Conservation (phyloP, 2,329 filamentous ascomycete genomes). For the Fusarium zealandicum region DNA sequence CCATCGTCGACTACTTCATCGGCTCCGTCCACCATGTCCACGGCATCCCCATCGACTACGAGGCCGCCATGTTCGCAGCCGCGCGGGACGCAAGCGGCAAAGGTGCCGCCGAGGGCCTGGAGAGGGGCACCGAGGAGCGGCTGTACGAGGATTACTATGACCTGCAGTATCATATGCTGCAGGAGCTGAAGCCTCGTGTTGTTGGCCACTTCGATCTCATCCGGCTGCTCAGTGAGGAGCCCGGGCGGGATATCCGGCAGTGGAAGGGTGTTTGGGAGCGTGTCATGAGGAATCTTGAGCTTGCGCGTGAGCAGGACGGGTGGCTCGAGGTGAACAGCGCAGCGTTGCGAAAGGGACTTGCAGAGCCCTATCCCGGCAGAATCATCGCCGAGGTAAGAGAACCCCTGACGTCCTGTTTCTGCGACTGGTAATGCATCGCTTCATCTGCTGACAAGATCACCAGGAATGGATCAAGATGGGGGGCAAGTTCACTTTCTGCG, state of each 20-base stretch:
- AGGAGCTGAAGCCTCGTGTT: conserved; percentile 72
- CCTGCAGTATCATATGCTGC: conserved; percentile 82
- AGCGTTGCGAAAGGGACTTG: conserved; percentile 86
- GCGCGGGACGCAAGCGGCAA: conserved; percentile 45
- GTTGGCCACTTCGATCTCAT: conserved; percentile 97
- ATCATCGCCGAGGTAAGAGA: conserved; percentile 75
- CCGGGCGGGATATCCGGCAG: conserved; percentile 64
- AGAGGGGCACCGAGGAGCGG: conserved; percentile 66
- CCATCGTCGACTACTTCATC: conserved; percentile 85
- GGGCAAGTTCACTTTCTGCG: conserved; percentile 87
- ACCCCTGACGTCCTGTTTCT: neutral
- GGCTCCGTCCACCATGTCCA: conserved; percentile 92
- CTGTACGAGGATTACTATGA: conserved; percentile 89
- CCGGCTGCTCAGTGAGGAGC: conserved; percentile 76
- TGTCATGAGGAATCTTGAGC: conserved; percentile 76
- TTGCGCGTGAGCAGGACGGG: conserved; percentile 76
- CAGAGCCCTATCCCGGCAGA: conserved; percentile 85
- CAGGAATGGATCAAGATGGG: conserved; percentile 75
- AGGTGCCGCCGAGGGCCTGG: conserved; percentile 60
- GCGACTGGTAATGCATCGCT: neutral
- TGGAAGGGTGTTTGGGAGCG: conserved; percentile 75
- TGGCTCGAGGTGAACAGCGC: conserved; percentile 90
- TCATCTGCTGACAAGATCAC: conserved; percentile 2
- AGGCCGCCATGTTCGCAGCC: conserved; percentile 68
- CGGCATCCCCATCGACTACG: conserved; percentile 88